Evolutionary conservation across 2,329 filamentous ascomycete species (phyloP).

Genomic region (Diaporthe eres): DNA sequence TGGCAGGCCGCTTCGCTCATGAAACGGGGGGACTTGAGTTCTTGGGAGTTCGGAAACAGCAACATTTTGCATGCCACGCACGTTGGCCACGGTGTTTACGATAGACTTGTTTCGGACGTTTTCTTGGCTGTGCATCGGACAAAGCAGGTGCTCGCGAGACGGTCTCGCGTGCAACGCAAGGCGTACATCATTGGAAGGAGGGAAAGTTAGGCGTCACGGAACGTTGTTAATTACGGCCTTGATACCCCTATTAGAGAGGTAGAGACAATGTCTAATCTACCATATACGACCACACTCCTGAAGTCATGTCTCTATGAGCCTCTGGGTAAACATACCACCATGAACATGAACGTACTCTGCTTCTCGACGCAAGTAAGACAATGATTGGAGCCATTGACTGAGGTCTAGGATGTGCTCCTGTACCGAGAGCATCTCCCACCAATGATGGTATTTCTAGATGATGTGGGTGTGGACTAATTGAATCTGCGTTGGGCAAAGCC

Average conservation of each 20-base stretch:
- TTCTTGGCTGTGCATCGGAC: slow-evolving; percentile 20
- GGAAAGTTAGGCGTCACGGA: slow-evolving; percentile 17
- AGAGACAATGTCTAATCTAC: slow-evolving; percentile 23
- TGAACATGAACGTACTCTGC: background rate
- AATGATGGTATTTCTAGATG: too few relatives aligned
- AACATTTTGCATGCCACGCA: slow-evolving; percentile 5
- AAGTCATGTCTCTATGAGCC: background rate
- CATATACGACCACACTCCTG: background rate
- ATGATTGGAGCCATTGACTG: too few relatives aligned
- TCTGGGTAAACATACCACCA: too few relatives aligned
- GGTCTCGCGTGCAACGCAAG: background rate
- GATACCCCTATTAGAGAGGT: slow-evolving; percentile 33
- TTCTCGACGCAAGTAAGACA: background rate
- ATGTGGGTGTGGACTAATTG: too few relatives aligned
- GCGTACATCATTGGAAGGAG: slow-evolving; percentile 21
- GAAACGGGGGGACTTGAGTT: background rate
- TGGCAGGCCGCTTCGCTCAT: slow-evolving; percentile 40
- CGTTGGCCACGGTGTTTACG: slow-evolving; percentile 13
- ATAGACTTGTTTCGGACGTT: slow-evolving; percentile 11
- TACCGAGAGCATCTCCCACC: background rate
- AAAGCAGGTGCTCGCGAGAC: background rate
- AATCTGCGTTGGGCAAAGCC: too few relatives aligned
- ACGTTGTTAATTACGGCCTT: slow-evolving; percentile 27
- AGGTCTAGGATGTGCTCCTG: too few relatives aligned
- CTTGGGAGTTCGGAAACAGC: background rate